Conservation (phyloP, 306 rosid genomes). For the Prunus mongolica region DNA sequence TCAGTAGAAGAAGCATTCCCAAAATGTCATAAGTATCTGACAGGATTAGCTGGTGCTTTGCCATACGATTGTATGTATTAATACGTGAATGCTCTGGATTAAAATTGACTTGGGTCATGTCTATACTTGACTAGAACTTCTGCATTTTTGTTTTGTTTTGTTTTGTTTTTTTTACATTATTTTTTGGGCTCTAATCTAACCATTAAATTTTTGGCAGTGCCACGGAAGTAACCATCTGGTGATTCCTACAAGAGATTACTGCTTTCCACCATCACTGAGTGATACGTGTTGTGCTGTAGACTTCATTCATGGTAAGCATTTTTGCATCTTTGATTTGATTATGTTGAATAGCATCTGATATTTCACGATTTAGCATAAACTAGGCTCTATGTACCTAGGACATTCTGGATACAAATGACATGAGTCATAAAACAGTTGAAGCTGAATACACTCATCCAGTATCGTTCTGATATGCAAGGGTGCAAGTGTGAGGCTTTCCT, state of each 20-base stretch:
- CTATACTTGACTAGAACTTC: neutral
- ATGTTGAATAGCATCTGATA: neutral
- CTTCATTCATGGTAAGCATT: slow-evolving; percentile 70
- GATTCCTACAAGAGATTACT: slow-evolving; percentile 92
- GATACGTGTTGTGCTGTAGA: slow-evolving; percentile 59
- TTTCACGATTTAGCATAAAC: neutral
- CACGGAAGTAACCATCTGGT: slow-evolving; percentile 85
- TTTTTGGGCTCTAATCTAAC: neutral
- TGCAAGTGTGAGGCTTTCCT: neutral
- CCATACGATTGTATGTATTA: neutral
- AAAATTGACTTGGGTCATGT: neutral
- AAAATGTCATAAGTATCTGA: neutral
- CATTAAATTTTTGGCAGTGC: slow-evolving; percentile 42
- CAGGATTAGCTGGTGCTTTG: neutral
- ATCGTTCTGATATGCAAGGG: neutral
- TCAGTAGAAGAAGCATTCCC: too few species aligned
- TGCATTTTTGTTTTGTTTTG: neutral
- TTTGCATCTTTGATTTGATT: neutral
- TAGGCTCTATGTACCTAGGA: neutral
- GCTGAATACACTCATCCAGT: neutral
- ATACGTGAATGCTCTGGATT: neutral
- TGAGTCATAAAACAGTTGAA: too few species aligned
- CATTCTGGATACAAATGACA: neutral
- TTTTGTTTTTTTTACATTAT: too few species aligned
- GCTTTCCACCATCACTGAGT: slow-evolving; percentile 79